Conservation (phyloP, 2,329 filamentous ascomycete species). For the Hymenoscyphus fraxineus region DNA sequence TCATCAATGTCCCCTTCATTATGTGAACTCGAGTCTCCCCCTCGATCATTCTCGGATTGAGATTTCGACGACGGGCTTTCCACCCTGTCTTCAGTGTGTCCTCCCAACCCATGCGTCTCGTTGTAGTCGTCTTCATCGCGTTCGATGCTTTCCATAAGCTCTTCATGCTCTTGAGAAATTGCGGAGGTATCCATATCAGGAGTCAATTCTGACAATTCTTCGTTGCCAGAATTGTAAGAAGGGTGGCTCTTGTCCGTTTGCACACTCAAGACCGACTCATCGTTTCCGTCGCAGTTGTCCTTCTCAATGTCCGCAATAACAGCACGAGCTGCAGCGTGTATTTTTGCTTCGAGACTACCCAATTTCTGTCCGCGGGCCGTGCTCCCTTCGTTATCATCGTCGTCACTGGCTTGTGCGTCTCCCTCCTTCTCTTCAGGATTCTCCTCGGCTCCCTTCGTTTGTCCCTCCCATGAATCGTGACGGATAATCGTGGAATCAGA, state of each 20-base stretch:
- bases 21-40: conserved; percentile 31
- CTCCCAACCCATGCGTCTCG: background rate
- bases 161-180: conserved; percentile 3
- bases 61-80: conserved; percentile 11
- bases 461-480: conserved; percentile 17
- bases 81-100: no score
- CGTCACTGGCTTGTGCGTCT: conserved; percentile 10
- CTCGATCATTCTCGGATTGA: conserved; percentile 23
- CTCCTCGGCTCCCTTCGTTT: background rate
- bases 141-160: conserved; percentile 7
- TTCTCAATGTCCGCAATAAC: conserved; percentile 47
- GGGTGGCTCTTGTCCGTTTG: conserved; percentile 32
- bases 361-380: conserved; percentile 27
- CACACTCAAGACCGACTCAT: conserved; percentile 35
- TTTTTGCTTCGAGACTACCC: conserved; percentile 46
- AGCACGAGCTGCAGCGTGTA: conserved; percentile 50
- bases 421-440: background rate
- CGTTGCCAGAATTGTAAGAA: conserved; percentile 6
- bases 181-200: conserved; percentile 3
- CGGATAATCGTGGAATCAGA: conserved; percentile 28
- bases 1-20: conserved; percentile 36
- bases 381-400: conserved; percentile 20
- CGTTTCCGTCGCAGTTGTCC: conserved; percentile 32
- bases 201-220: conserved; percentile 8
- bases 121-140: background rate